Evolutionary conservation across 352 stramenopile species (phyloP), one percentile per base, ranked within the genome.

Genomic region (Pythium oligandrum): DNA sequence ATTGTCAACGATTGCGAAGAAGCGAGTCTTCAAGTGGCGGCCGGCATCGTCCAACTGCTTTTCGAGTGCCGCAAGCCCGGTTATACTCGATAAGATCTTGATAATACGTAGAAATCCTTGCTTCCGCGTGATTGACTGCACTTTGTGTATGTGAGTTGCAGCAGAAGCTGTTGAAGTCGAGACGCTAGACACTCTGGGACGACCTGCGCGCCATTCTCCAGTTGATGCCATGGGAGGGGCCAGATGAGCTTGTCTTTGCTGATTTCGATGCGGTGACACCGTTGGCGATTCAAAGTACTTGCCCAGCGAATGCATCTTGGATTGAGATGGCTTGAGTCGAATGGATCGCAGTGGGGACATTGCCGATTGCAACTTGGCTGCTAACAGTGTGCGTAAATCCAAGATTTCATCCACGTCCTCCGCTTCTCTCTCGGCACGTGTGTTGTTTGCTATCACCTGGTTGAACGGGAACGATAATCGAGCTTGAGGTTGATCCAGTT

Each of bases 311-410:
- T 83, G 66, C 3, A 67, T 46, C 53, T 64, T 61, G 33, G 40
- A 64, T 1, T 57, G 51, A 1, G 72, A 79, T 42, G 68, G 61
- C 30, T 68, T 61, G 7, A 86, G 58, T 6, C 71, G 66, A 32
- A 86, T 78, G 11, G 70, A 61, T 37, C 75, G 64, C 47, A 85
- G 65, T 3, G 74, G 74, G 2, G 71, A 73, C 1, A 57, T n/a
- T 8, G 60, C 54, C 33, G 60, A 59, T 51, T 68, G 60, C 33
- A 68, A 30, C 36, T 63, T 51, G 4, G 44, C 40, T 3, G 40
- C 37, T 7, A 68, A 48, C 30, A 39, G 6, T 17, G 17, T 12
- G 12, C 60, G 54, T 30, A 68, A 11, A 38, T 68, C 60, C 35
- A 68, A 37, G 26, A 63, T 51, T 6, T 54, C 38, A 38, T 68